Conservation (phyloP, 345 rosid genomes). For the Eucalyptus leucophloia region DNA sequence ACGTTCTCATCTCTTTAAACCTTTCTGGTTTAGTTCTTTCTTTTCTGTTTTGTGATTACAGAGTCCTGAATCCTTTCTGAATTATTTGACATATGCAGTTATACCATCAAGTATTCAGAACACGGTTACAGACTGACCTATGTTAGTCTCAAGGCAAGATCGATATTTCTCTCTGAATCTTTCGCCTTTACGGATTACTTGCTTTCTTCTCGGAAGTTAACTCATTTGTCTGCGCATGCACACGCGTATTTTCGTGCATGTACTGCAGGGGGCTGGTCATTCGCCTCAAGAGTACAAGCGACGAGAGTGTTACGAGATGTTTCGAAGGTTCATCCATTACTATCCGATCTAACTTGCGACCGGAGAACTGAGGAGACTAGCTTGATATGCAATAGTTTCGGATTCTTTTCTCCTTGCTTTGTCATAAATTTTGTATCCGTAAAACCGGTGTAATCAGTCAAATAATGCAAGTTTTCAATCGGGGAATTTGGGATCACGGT, state of each 20-base stretch:
- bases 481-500: not conserved
- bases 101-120: conserved; percentile 4
- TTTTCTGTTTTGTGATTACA: not conserved
- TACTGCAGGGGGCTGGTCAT: conserved; percentile 11
- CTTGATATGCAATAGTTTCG: not conserved
- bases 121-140: conserved; percentile 2
- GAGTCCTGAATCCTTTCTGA: not conserved
- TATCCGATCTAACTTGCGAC: not conserved
- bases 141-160: conserved; percentile 15
- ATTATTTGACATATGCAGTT: not conserved
- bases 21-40: not conserved
- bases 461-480: not conserved
- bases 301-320: conserved; percentile 1
- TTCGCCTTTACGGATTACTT: not conserved
- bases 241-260: not conserved
- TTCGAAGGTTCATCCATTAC: conserved; percentile 5
- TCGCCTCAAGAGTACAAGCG: conserved; percentile 11
- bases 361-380: not conserved
- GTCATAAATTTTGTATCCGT: not conserved
- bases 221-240: not conserved
- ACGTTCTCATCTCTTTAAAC: not conserved
- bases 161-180: not conserved
- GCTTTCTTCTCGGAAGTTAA: not conserved
- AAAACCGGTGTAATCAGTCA: not conserved
- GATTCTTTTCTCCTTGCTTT: not conserved